These are phyloP conservation scores for Apiospora rasikravindrae DNA, from an alignment of 2,329 filamentous ascomycete species.

Conservation along the genomic window DNA sequence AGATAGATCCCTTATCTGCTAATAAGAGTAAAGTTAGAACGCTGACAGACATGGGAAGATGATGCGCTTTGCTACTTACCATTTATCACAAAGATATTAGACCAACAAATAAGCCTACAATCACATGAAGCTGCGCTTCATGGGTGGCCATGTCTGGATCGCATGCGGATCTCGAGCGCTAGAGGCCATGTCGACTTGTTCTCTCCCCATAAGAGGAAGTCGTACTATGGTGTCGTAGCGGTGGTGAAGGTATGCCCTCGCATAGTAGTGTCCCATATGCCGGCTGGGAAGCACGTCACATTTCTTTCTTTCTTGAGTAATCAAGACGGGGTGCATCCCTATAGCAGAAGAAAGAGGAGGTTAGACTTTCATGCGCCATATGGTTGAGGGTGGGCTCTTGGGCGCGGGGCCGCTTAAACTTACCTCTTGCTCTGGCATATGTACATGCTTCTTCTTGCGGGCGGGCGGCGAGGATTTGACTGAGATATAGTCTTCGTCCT, in stretches of 20 bases:
- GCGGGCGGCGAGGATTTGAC: neutral
- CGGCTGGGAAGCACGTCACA: neutral
- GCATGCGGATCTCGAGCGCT: neutral
- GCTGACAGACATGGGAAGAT: neutral
- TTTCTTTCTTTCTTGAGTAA: neutral
- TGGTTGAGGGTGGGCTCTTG: neutral
- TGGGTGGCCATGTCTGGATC: neutral
- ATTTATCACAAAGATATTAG: neutral
- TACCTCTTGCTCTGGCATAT: neutral
- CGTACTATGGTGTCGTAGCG: neutral
- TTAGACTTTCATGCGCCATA: constrained; percentile 13
- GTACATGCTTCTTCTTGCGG: neutral
- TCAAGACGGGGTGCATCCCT: constrained; percentile 3
- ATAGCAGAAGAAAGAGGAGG: neutral
- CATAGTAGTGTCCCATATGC: neutral
- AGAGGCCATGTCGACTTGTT: neutral
- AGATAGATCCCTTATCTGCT: neutral
- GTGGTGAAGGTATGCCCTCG: neutral
- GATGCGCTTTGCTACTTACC: neutral
- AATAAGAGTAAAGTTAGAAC: neutral
- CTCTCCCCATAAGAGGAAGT: neutral
- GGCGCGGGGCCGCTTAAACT: neutral
- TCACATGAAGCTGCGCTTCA: neutral
- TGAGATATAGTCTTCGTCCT: neutral
- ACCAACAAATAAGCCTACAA: neutral